Percentiles rank a stretch among this genome's conserved stretches.
Conservation (phyloP, 306 rosid species). For the Parietaria judaica region DNA sequence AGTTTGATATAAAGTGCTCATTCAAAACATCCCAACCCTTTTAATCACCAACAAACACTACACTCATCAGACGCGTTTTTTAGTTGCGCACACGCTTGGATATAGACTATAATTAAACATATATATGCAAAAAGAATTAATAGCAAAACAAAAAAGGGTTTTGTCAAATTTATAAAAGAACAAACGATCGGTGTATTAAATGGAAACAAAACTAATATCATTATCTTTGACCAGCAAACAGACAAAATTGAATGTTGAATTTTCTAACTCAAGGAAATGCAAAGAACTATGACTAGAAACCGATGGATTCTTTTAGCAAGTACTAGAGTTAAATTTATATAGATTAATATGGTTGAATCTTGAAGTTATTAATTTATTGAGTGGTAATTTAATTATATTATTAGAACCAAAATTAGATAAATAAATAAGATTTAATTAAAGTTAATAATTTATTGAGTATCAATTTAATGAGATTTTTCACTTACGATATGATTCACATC, state of each 20-base stretch:
- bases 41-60: neutral
- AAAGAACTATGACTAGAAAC: slow-evolving; percentile 10
- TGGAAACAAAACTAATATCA: neutral
- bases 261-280: neutral
- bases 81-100: slow-evolving; percentile 16
- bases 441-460: neutral
- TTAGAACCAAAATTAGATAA: too few species aligned
- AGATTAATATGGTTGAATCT: too few species aligned
- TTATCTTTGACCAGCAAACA: neutral
- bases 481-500: too few species aligned
- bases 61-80: slow-evolving; percentile 13
- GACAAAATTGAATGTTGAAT: slow-evolving; percentile 6
- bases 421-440: neutral
- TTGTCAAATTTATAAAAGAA: neutral
- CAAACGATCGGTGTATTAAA: neutral
- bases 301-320: neutral
- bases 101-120: too few species aligned
- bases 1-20: neutral
- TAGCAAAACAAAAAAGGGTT: neutral
- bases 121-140: neutral
- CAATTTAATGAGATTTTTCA: neutral
- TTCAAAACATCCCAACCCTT: neutral
- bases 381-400: neutral
- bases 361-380: neutral
- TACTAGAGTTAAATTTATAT: too few species aligned